phyloP scores from a whole-genome alignment of 2,329 filamentous ascomycete genomes.

The Penicillium polonicum region DNA sequence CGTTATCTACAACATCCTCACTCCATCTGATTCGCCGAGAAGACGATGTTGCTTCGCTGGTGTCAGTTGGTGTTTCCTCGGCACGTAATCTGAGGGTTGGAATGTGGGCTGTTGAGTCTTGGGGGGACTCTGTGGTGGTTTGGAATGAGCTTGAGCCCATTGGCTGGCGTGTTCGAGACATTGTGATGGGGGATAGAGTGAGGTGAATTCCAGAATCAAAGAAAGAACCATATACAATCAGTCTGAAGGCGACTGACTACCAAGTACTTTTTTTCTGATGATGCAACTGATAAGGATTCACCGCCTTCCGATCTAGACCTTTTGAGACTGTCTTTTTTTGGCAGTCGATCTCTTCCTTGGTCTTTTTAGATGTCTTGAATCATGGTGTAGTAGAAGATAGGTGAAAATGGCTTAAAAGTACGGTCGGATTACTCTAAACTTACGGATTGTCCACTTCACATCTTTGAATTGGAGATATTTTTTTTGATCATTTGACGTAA shows the following conservation, averaged over 20 bases:
- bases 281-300: slow-evolving; percentile 20
- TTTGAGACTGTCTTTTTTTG: not conserved
- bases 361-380: not conserved
- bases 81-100: slow-evolving; percentile 34
- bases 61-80: slow-evolving; percentile 18
- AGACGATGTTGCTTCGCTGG: slow-evolving; percentile 29
- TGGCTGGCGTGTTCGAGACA: slow-evolving; percentile 44
- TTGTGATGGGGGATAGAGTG: slow-evolving; percentile 5
- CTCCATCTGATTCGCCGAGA: slow-evolving; percentile 81
- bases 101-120: slow-evolving; percentile 24
- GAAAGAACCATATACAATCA: not conserved
- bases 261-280: slow-evolving; percentile 3
- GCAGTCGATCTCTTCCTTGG: not conserved
- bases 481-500: slow-evolving; percentile 4
- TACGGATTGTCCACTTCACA: not conserved
- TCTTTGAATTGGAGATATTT: slow-evolving; percentile 1
- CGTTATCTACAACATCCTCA: slow-evolving; percentile 90
- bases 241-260: not conserved
- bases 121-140: slow-evolving; percentile 23
- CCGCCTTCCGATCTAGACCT: slow-evolving; percentile 1
- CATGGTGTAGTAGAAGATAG: not conserved
- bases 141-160: slow-evolving; percentile 29
- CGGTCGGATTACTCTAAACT: no score
- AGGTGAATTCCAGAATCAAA: not conserved
- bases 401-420: not conserved